Percentiles rank a stretch among this genome's conserved stretches.
Conservation (phyloP, 2,329 filamentous ascomycete genomes). For the Dryadomyces quercivorus region DNA sequence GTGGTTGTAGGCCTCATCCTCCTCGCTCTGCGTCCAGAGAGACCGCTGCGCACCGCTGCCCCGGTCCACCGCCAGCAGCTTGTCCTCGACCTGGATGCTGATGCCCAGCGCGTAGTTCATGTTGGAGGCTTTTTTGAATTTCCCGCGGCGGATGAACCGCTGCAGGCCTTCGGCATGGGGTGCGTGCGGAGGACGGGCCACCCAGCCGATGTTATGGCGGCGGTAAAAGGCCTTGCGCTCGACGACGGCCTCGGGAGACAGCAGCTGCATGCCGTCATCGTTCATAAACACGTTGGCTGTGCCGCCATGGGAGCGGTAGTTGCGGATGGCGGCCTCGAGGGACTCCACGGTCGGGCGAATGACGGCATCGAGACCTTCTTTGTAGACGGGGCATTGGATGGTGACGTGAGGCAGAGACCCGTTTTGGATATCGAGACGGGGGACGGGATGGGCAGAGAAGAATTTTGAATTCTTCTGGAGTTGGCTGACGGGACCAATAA, state of each 20-base stretch:
- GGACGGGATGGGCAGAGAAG: slow-evolving; percentile 62
- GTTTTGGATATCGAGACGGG: slow-evolving; percentile 38
- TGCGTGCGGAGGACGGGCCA: slow-evolving; percentile 49
- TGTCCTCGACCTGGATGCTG: slow-evolving; percentile 59
- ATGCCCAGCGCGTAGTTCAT: slow-evolving; percentile 62
- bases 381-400: slow-evolving; percentile 81
- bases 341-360: slow-evolving; percentile 68
- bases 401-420: slow-evolving; percentile 56
- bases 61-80: slow-evolving; percentile 39
- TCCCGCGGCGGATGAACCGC: slow-evolving; percentile 49
- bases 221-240: slow-evolving; percentile 57
- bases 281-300: slow-evolving; percentile 68
- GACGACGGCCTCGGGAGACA: slow-evolving; percentile 47
- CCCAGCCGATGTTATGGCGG: slow-evolving; percentile 58
- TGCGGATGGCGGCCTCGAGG: slow-evolving; percentile 65
- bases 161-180: slow-evolving; percentile 28
- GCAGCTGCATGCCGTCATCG: slow-evolving; percentile 60
- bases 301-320: slow-evolving; percentile 66
- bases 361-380: slow-evolving; percentile 65
- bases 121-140: slow-evolving; percentile 61
- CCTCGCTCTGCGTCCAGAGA: slow-evolving; percentile 55
- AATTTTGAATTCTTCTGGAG: slow-evolving; percentile 67
- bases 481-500: slow-evolving; percentile 63
- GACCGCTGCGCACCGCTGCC: slow-evolving; percentile 10
- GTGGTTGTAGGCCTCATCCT: slow-evolving; percentile 52